phyloP scores from a whole-genome alignment of 176 grass and related monocot species.

The Rhipidocladum racemiflorum region DNA sequence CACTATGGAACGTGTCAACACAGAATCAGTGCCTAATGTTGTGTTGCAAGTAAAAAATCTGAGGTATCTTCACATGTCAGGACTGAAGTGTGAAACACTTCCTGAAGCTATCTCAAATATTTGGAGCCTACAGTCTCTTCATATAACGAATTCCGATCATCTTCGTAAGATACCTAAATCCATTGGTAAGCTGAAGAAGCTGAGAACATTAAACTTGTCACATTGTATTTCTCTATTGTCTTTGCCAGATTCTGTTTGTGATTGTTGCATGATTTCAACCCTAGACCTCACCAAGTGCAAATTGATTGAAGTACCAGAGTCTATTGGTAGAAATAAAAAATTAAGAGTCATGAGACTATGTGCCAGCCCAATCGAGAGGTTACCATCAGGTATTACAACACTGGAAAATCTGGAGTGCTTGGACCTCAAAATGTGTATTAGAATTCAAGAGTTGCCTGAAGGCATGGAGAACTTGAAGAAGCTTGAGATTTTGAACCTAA shows the following conservation, averaged over 20 bases:
- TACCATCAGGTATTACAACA: background rate
- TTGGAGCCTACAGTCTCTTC: background rate
- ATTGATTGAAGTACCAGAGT: background rate
- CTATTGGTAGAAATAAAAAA: background rate
- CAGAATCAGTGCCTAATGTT: background rate
- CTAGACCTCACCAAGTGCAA: background rate
- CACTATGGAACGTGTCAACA: background rate
- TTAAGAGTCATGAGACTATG: background rate
- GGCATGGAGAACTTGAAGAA: too few species aligned
- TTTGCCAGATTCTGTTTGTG: constrained; percentile 11
- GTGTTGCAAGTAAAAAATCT: background rate
- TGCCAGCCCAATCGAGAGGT: background rate
- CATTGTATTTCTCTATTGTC: rapidly evolving
- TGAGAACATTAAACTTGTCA: background rate
- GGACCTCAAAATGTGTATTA: too few species aligned
- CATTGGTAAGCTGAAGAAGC: background rate
- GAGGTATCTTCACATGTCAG: background rate
- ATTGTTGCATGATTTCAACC: background rate
- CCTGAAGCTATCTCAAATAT: background rate
- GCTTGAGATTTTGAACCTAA: too few species aligned
- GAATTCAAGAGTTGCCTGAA: too few species aligned
- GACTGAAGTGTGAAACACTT: background rate
- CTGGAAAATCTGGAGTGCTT: background rate
- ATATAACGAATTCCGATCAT: background rate
- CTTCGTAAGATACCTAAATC: constrained; percentile 2